These are phyloP conservation scores for barrel medic (Medicago truncatula) DNA, from an alignment of 306 rosid species.

Conservation along the genomic window MtrunA17r5.0-ANR NC_053045.1:37278501-37279000, in stretches of 20 bases:
- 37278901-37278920: slow-evolving; percentile 33
- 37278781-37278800: slow-evolving; percentile 34
- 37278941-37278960: slow-evolving; percentile 47
- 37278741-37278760: slow-evolving; percentile 78
- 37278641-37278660: neutral
- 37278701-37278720: slow-evolving; percentile 70
- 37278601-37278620: slow-evolving; percentile 17
- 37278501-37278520: slow-evolving; percentile 97
- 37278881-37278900: slow-evolving; percentile 33
- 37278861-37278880: slow-evolving; percentile 29
- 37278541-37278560: slow-evolving; percentile 86
- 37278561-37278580: slow-evolving; percentile 89
- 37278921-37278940: slow-evolving; percentile 38
- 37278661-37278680: slow-evolving; percentile 66
- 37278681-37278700: slow-evolving; percentile 74
- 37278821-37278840: slow-evolving; percentile 25
- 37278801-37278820: slow-evolving; percentile 2
- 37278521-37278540: slow-evolving; percentile 67
- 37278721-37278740: slow-evolving; percentile 90
- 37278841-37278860: slow-evolving; percentile 21
- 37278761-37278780: slow-evolving; percentile 83
- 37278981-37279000: slow-evolving; percentile 17
- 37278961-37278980: slow-evolving; percentile 29
- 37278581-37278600: slow-evolving; percentile 56
- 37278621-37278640: slow-evolving; percentile 1